phyloP scores from a whole-genome alignment of 2,329 filamentous ascomycete genomes.

The Fusarium sublunatum region DNA sequence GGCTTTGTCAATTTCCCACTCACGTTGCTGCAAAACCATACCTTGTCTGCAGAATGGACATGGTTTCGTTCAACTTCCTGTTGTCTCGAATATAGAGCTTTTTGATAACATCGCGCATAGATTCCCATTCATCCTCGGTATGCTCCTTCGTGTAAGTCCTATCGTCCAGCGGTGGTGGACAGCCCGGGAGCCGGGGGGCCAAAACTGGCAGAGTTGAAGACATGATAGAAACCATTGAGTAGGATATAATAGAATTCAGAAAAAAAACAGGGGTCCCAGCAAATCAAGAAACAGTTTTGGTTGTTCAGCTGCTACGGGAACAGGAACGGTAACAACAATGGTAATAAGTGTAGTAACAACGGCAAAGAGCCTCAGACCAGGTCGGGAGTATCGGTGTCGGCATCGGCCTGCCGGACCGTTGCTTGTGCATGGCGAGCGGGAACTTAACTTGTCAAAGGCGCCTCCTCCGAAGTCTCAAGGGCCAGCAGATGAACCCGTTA shows the following conservation, averaged over 20 bases:
- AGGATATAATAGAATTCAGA: slow-evolving; percentile 13
- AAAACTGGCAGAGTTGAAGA: slow-evolving; percentile 48
- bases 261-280: slow-evolving; percentile 1
- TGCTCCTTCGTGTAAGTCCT: slow-evolving; percentile 50
- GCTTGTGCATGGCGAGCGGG: slow-evolving; percentile 43
- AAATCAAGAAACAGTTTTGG: neutral
- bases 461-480: slow-evolving; percentile 29
- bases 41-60: slow-evolving; percentile 50
- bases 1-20: slow-evolving; percentile 34
- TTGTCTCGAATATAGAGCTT: slow-evolving; percentile 52
- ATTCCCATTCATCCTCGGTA: slow-evolving; percentile 51
- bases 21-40: slow-evolving; percentile 54
- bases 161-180: slow-evolving; percentile 41
- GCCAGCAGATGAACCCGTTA: slow-evolving; percentile 32
- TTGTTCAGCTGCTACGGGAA: slow-evolving; percentile 27
- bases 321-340: slow-evolving; percentile 11
- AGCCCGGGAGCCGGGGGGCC: slow-evolving; percentile 51
- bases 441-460: slow-evolving; percentile 40
- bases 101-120: slow-evolving; percentile 48
- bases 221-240: slow-evolving; percentile 35
- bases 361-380: slow-evolving; percentile 28
- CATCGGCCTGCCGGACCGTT: slow-evolving; percentile 45
- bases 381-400: slow-evolving; percentile 30
- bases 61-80: slow-evolving; percentile 52
- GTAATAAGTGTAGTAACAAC: slow-evolving; percentile 24